A percentile compares a stretch with the other conserved stretches of the same genome.
phyloP scores from a whole-genome alignment of 164 flowering plant genomes.

The Chloranthus sessilifolius region DNA sequence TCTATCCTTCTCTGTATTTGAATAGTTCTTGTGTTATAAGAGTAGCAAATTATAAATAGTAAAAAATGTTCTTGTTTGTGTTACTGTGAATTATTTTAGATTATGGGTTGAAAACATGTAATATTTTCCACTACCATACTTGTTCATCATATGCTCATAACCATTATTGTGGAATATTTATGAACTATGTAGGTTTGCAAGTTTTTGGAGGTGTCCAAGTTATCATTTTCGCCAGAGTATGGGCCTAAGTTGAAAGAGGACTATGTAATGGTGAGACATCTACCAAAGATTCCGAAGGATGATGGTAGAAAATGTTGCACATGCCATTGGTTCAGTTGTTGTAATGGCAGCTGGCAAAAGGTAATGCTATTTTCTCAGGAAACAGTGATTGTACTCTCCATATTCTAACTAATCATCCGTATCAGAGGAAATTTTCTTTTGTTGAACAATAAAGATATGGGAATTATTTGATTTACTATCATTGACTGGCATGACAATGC shows the following conservation, averaged over 20 bases:
- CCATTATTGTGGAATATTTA: not conserved
- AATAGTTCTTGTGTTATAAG: no score
- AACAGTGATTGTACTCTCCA: not conserved
- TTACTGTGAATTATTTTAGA: no score
- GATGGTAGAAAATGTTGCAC: slow-evolving; percentile 57
- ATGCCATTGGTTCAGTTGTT: slow-evolving; percentile 66
- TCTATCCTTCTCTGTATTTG: no score
- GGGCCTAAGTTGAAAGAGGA: slow-evolving; percentile 97
- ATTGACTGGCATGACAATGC: no score
- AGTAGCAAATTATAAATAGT: no score
- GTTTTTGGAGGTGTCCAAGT: slow-evolving; percentile 89
- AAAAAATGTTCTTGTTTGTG: no score
- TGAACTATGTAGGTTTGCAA: slow-evolving; percentile 69
- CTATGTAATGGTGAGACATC: slow-evolving; percentile 90
- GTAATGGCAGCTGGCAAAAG: slow-evolving; percentile 98
- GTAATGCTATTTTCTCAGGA: slow-evolving; percentile 29
- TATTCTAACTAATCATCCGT: no score
- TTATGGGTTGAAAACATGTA: no score
- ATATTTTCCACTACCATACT: no score
- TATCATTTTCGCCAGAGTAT: slow-evolving; percentile 93
- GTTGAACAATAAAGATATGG: no score
- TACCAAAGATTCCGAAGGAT: slow-evolving; percentile 52
- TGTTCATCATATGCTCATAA: not conserved
- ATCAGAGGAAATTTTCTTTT: no score
- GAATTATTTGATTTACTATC: no score